Conservation (phyloP, 1,139 yeast species). For the Saccharomyces pastorianus region DNA sequence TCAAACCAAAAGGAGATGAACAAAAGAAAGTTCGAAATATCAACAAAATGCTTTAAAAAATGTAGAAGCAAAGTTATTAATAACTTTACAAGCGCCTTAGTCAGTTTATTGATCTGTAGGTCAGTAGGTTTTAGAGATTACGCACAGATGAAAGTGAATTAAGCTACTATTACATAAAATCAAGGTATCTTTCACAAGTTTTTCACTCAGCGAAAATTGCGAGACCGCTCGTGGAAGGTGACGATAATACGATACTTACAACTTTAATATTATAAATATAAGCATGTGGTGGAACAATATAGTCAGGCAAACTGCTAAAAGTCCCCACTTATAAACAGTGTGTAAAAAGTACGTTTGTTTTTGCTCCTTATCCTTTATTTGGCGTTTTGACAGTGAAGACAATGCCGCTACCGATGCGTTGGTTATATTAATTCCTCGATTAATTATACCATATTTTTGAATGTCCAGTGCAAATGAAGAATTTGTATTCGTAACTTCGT, state of each 20-base stretch:
- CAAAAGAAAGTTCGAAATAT: not conserved
- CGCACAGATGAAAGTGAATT: not conserved
- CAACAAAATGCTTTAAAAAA: not conserved
- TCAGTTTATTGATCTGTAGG: not conserved
- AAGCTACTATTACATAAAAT: not conserved
- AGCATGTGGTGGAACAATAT: not conserved
- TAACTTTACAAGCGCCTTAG: not conserved
- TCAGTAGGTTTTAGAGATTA: not conserved
- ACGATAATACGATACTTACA: not conserved
- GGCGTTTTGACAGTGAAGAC: not conserved
- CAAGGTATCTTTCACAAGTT: slow-evolving; percentile 1
- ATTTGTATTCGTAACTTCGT: not conserved
- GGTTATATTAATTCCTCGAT: not conserved
- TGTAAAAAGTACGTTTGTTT: not conserved
- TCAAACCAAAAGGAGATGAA: not conserved
- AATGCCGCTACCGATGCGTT: not conserved
- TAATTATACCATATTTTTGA: not conserved
- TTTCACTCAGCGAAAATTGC: not conserved
- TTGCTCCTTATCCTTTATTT: not conserved
- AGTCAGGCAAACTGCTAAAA: not conserved
- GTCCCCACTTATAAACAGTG: not conserved
- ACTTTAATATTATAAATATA: not conserved
- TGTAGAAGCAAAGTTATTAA: not conserved
- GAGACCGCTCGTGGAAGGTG: not conserved
- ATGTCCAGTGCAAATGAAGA: not conserved